Percentiles rank a stretch among this genome's conserved stretches.
These are phyloP conservation scores for Gryganskiella cystojenkinii DNA, from an alignment of 192 early-diverging fungal genomes.

Conservation along the genomic window DNA sequence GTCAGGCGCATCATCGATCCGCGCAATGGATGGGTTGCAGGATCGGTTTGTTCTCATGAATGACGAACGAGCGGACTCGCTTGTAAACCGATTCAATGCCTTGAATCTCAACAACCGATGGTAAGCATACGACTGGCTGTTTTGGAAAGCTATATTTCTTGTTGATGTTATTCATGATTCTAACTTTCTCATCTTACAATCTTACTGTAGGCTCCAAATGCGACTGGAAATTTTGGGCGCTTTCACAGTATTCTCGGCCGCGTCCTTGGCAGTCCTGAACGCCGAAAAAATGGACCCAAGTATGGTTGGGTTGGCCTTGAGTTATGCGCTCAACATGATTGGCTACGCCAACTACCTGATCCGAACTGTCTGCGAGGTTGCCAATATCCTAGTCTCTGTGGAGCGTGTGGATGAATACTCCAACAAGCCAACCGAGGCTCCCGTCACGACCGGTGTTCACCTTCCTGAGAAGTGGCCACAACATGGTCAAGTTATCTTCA, in stretches of 20 bases:
- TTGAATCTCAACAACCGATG: slow-evolving; percentile 74
- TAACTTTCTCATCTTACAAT: not conserved
- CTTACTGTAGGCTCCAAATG: slow-evolving; percentile 34
- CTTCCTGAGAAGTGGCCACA: slow-evolving; percentile 76
- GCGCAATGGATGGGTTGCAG: slow-evolving; percentile 70
- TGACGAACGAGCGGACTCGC: slow-evolving; percentile 8
- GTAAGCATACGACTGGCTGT: no score
- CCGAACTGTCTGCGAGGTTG: slow-evolving; percentile 72
- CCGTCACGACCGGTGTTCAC: slow-evolving; percentile 64
- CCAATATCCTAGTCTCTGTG: slow-evolving; percentile 82
- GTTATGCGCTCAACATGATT: slow-evolving; percentile 73
- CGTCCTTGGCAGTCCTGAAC: slow-evolving; percentile 74
- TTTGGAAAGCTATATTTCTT: no score
- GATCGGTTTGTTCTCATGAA: slow-evolving; percentile 23
- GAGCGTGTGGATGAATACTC: slow-evolving; percentile 87
- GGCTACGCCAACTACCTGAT: slow-evolving; percentile 64
- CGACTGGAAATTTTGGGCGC: slow-evolving; percentile 66
- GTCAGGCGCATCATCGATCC: slow-evolving; percentile 67
- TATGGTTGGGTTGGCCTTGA: slow-evolving; percentile 70
- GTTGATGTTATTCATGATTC: slow-evolving; percentile 10
- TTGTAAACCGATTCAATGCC: slow-evolving; percentile 11
- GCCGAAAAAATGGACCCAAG: slow-evolving; percentile 72
- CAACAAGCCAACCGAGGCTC: slow-evolving; percentile 82
- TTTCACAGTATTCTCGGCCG: slow-evolving; percentile 79
- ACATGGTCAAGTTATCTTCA: slow-evolving; percentile 77